Base-by-base conservation (phyloP, 108 stramenopile genomes). In the Chaetoceros muelleri region DNA sequence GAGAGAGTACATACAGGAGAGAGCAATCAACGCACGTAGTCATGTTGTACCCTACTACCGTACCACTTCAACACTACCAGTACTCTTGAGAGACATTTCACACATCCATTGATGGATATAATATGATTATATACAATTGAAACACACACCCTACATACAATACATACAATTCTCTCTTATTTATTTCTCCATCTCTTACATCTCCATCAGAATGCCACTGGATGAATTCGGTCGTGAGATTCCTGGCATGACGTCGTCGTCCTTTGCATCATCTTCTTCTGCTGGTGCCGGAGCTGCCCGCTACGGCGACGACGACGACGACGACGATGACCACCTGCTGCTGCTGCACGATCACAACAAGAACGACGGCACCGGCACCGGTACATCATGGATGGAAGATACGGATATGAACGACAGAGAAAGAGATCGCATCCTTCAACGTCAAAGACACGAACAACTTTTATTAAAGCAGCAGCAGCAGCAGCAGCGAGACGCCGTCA, bases 141-240 rank as follows among this genome's bases (percentile, higher is more conserved):
- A n/a, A n/a, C n/a, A n/a, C n/a, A n/a, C n/a, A n/a, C n/a, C n/a
- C n/a, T n/a, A n/a, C n/a, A n/a, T n/a, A n/a, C n/a, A n/a, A n/a
- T n/a, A n/a, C n/a, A n/a, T n/a, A n/a, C n/a, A n/a, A n/a, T n/a
- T n/a, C n/a, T n/a, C n/a, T n/a, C n/a, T n/a, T n/a, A n/a, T n/a
- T n/a, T n/a, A n/a, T n/a, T n/a, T n/a, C n/a, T n/a, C n/a, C n/a
- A n/a, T n/a, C n/a, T n/a, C n/a, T n/a, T n/a, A n/a, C n/a, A n/a
- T n/a, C n/a, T n/a, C n/a, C n/a, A n/a, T 55, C 20, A 17, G 25
- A 40, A 75, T 71, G 70, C 59, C 79, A 24, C 65, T 88, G 30
- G 87, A 88, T 53, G 82, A 88, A 65, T 88, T 88, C 70, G 87
- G 87, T n/a, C 75, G 87, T 24, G 76, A 65, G 49, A 69, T 81